phyloP scores from a whole-genome alignment of 192 early-diverging fungal genomes.

The Gorgonomyces haynaldii region DNA sequence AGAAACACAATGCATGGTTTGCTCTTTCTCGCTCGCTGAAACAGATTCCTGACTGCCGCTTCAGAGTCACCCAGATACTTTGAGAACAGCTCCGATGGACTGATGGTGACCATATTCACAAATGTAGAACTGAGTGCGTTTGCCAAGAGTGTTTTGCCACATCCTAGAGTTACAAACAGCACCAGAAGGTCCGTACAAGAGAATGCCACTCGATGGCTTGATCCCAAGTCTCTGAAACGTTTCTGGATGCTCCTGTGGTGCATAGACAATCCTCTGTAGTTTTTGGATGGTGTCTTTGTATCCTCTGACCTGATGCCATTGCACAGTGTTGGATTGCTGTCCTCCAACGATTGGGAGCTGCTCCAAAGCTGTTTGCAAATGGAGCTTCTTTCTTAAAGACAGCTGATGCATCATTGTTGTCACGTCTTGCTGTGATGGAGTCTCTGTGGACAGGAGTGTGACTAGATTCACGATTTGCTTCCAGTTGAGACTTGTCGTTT shows the following conservation, averaged over 20 bases:
- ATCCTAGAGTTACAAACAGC: constrained; percentile 41
- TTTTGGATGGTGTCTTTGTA: constrained; percentile 47
- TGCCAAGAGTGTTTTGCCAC: constrained; percentile 82
- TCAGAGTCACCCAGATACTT: constrained; percentile 95
- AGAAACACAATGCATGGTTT: constrained; percentile 88
- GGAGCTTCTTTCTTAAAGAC: too few species aligned
- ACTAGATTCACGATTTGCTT: too few species aligned
- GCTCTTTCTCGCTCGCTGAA: constrained; percentile 68
- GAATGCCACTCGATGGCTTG: constrained; percentile 63
- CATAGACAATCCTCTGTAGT: constrained; percentile 46
- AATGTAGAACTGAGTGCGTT: constrained; percentile 80
- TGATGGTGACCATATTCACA: constrained; percentile 48
- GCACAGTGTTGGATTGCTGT: too few species aligned
- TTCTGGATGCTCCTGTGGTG: constrained; percentile 45
- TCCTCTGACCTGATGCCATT: neutral
- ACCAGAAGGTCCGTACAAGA: constrained; percentile 86
- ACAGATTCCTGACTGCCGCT: constrained; percentile 61
- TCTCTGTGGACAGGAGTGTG: too few species aligned
- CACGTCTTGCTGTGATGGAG: too few species aligned
- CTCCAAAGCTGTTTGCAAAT: too few species aligned
- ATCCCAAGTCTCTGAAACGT: constrained; percentile 53
- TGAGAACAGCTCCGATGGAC: constrained; percentile 75
- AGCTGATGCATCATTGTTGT: too few species aligned
- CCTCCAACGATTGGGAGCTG: too few species aligned
- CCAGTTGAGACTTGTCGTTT: too few species aligned